Evolutionary conservation across 305 asterid species (phyloP), one percentile per base, ranked within the genome.

Genomic region (Fraxinus albicans): DNA sequence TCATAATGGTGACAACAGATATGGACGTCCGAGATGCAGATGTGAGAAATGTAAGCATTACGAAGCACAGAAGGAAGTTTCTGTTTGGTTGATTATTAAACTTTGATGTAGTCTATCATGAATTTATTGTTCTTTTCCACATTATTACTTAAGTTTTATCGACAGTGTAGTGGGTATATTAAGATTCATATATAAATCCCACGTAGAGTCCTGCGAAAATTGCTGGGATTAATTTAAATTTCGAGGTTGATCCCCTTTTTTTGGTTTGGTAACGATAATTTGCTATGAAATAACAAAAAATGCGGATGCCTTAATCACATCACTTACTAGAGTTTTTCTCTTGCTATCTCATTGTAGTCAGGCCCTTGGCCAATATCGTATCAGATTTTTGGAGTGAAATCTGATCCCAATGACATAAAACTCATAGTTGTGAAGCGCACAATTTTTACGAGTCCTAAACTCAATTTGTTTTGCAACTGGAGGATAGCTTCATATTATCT

Each of bases 21-120:
- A 97, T 96, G 84, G 97, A 94, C 83, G 97, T 96, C 77, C 89
- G 97, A 27, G 99, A 94, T 89, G 96, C 93, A 31, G 99, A 96
- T 87, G 97, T 93, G 85, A 90, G 98, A 90, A 90, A 87, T 87
- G 99, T 96, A 90, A 96, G 98, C 84, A 47, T 55, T 40, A 73
- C 67, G 86, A 17, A 65, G 17, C 35, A 23, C 77, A 42, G 53
- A 47, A 25, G 25, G 60, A 47, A 42, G 50, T 40, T 40, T 9
- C 50, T 40, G 50, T 40, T 8, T 12, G 2, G n/a, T 42, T 42
- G 17, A 42, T 42, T 42, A 42, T 42, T 12, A 12, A 44, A 44
- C n/a, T 44, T 44, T 2, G 17, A 44, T 44, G 53, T 44, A 44
- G n/a, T 12, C 53, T 12, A 44, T 2, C 17, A 44, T 44, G 53